These are phyloP conservation scores for Rhizopogon roseolus DNA, from an alignment of 768 basidiomycete species.

Conservation along the genomic window DNA sequence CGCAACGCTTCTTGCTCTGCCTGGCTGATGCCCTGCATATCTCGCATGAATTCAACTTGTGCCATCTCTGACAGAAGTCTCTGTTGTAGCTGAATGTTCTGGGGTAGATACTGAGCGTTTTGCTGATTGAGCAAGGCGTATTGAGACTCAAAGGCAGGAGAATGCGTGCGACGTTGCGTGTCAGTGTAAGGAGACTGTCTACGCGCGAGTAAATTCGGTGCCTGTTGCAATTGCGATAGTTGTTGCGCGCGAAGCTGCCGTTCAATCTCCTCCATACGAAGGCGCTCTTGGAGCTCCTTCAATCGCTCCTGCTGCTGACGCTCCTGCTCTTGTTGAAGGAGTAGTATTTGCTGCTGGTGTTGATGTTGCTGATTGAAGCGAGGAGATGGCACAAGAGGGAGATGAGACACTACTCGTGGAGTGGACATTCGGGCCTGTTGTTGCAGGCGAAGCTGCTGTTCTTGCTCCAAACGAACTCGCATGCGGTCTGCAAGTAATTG, in stretches of 20 bases:
- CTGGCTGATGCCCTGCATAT: constrained; percentile 55
- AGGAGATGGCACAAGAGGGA: constrained; percentile 69
- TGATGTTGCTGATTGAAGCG: constrained; percentile 74
- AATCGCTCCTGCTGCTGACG: constrained; percentile 52
- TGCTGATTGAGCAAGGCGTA: constrained; percentile 41
- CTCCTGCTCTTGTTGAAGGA: constrained; percentile 66
- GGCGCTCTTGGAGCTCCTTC: constrained; percentile 59
- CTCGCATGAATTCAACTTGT: constrained; percentile 62
- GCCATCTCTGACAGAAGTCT: constrained; percentile 73
- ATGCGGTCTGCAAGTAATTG: constrained; percentile 16
- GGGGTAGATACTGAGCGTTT: constrained; percentile 49
- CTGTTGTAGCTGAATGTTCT: constrained; percentile 70
- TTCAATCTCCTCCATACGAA: constrained; percentile 62
- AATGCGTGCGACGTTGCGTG: constrained; percentile 50
- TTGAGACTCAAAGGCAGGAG: constrained; percentile 34
- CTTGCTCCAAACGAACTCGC: constrained; percentile 18
- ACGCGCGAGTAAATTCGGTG: constrained; percentile 33
- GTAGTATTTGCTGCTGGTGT: constrained; percentile 64
- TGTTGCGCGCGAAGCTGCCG: constrained; percentile 55
- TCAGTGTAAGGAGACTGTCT: constrained; percentile 42
- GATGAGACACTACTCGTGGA: constrained; percentile 54
- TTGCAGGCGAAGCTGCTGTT: constrained; percentile 32
- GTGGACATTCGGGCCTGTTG: constrained; percentile 37
- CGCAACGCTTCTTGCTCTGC: constrained; percentile 68
- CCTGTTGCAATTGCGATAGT: constrained; percentile 42